Base-by-base conservation (phyloP, 768 basidiomycete genomes). In the Mycena kentingensis region DNA sequence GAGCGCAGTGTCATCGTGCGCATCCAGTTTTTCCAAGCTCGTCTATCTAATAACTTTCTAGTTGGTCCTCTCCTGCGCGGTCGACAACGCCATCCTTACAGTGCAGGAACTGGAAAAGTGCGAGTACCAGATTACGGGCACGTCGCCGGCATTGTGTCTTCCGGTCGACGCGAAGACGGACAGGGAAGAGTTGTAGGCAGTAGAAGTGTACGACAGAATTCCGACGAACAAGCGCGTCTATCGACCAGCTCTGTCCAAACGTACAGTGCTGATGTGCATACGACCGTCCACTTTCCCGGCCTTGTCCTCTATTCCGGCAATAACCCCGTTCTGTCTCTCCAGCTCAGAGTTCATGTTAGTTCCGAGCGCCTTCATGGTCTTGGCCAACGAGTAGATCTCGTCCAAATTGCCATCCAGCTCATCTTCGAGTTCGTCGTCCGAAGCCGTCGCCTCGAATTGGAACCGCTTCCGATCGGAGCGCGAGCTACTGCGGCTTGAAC, bases 81-180 rank as follows among this genome's bases (percentile, higher is more conserved):
- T 79, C 1, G 88, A 94, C 63, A 98, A 98, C 63, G 79, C 77
- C 3, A 69, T 99, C 28, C 70, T 87, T 13, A 80, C 84, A 1
- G 84, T 98, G 4, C 78, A 80, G 38, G 97, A 99, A 71, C 79
- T 95, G 18, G 94, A 98, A 71, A 98, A 98, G 73, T 98, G 96
- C 73, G 93, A 95, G 69, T 98, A 98, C 63, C 83, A 87, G 64
- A 81, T 93, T 63, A 90, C 84, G 10, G 93, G 80, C 21, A 94
- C 91, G 29, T 82, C 83, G 0, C 94, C 94, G 11, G 93, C 93
- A 2, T 69, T 97, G 48, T 98, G 94, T 66, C 66, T 82, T 55
- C 83, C 82, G 25, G 61, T 79, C 25, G 77, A 76, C 15, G 66
- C 67, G 2, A 73, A 45, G 67, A 70, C 13, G 60, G 70, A 31